Base-by-base conservation (phyloP, 805 yeast genomes). In the Ogataea salicorniae region DNA sequence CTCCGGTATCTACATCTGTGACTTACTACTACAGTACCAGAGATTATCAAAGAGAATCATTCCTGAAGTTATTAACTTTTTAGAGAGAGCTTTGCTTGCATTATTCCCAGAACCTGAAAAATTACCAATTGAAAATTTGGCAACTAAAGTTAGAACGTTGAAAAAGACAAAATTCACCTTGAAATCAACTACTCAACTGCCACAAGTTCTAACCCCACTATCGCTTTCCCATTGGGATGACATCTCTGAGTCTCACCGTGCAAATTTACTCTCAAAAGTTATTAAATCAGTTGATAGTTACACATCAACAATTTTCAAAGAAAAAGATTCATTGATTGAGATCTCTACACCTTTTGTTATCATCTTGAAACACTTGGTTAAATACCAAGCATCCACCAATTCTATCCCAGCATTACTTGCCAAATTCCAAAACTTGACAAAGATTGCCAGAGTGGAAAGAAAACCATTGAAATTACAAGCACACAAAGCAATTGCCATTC, bases 401-500 rank as follows among this genome's bases (percentile, higher is more conserved):
- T 54, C 45, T 9, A 52, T 79, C 6, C 54, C 65, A 2, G 55
- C 63, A n/a, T 50, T 77, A 3, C 55, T 70, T 6, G 66, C 68
- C 5, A 76, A 81, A 49, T 61, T 84, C 34, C 63, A 62, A 23
- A 83, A 78, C 56, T 63, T 85, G 36, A 52, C 64, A 41, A 76
- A 72, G 47, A 72, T 83, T 53, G 67, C 78, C 6, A 48, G 46
- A 17, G 70, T 74, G 36, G 80, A 75, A 43, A 79, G 87, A 50
- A 70, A 64, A 48, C 97, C 97, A 48, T 76, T 94, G 58, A 72
- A 80, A 15, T 74, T 94, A 52, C 99, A 94, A 69, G 70, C 79
- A 7, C 97, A 91, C 71, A 80, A 79, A 60, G 89, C 95, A 22
- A 63, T 94, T 47, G 86, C 96, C 3, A 86, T 94, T 60, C 83